These are phyloP conservation scores for Tranzscheliella williamsii DNA, from an alignment of 1,284 basidiomycete species.

Conservation along the genomic window DNA sequence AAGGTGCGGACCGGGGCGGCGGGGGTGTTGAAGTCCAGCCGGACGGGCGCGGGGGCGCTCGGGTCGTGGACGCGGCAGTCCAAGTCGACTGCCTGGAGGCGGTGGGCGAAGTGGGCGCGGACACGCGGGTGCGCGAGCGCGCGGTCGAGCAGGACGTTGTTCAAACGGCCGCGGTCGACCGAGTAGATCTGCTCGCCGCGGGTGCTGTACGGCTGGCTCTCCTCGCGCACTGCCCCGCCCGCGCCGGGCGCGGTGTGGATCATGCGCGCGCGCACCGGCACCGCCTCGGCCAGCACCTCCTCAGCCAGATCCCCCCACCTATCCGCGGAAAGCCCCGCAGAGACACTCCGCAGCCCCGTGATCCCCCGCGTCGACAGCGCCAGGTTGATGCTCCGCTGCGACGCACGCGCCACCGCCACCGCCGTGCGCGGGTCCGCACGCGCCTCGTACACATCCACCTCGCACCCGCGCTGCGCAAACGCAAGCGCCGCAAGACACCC, in stretches of 20 bases:
- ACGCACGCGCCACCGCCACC: constrained; percentile 21
- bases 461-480: constrained; percentile 84
- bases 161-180: constrained; percentile 83
- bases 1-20: constrained; percentile 7
- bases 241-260: constrained; percentile 71
- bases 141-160: constrained; percentile 78
- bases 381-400: constrained; percentile 83
- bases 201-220: constrained; percentile 77
- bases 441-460: constrained; percentile 84
- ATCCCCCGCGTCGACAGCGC: constrained; percentile 93
- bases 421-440: constrained; percentile 67
- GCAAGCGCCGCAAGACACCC: constrained; percentile 87
- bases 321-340: constrained; percentile 4
- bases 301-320: constrained; percentile 67
- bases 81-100: constrained; percentile 74
- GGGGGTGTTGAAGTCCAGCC: constrained; percentile 25
- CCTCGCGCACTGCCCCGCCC: constrained; percentile 30
- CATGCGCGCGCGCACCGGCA: constrained; percentile 95
- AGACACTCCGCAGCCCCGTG: constrained; percentile 76
- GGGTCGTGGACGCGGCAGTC: constrained; percentile 63
- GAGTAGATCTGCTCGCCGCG: constrained; percentile 91
- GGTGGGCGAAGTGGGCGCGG: constrained; percentile 76
- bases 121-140: constrained; percentile 71
- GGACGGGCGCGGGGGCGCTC: constrained; percentile 5
- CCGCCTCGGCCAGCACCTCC: constrained; percentile 75